Evolutionary conservation across 2,329 filamentous ascomycete species (phyloP), one percentile per base, ranked within the genome.

Genomic region (Eutypa lata): DNA sequence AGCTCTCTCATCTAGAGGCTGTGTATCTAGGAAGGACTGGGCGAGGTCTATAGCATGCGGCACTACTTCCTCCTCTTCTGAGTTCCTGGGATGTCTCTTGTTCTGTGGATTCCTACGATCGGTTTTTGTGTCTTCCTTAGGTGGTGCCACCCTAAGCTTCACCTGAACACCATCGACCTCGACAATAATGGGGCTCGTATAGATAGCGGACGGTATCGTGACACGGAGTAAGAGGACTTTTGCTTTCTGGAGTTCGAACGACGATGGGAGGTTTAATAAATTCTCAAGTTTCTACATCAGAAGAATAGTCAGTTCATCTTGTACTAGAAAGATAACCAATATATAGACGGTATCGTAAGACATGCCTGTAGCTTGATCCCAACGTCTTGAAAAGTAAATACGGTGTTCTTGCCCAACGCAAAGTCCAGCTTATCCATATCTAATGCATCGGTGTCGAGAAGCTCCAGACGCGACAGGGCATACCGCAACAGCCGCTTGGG

Each of bases 401-500:
- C 87, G 40, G 88, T 94, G 60, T 87, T 87, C 69, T 87, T 86
- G 33, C 94, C 94, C 72, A 90, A 83, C 45, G 86, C 86, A 61
- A 97, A 83, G 62, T 95, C 91, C 57, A 97, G 75, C 61, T 91
- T 90, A 59, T 94, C 91, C 56, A 94, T 80, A 65, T 97, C 89
- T 60, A 97, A 76, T 13, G 89, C 87, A 66, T 95, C 88, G 53
- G 90, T 89, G 65, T 97, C 94, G 54, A 99, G 83, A 51, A 97
- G 79, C 62, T 96, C 91, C 54, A 96, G 79, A 53, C 87, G 86
- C 22, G 88, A 88, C 42, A 99, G 77, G 48, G 87, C 90, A 76
- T 94, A 96, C 61, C 90, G 87, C 59, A 97, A 81, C 64, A 97
- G 80, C 70, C 88, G 86, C 80, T 94, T 96, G 74, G 92, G 90